Evolutionary conservation across 805 yeast genomes (phyloP).

Genomic region (Komagataella pseudopastoris): DNA sequence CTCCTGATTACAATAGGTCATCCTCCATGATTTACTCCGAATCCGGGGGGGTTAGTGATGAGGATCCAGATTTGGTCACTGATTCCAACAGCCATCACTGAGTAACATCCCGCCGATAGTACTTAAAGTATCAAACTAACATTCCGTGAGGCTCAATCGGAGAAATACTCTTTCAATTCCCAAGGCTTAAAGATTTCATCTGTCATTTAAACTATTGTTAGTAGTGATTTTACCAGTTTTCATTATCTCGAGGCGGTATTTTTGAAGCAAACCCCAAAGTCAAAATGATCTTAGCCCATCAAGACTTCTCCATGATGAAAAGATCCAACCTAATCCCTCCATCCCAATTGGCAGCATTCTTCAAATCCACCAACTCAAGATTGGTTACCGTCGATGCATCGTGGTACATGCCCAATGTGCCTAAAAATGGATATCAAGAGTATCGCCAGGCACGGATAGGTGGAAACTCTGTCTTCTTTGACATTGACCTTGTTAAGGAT

Average conservation of each 20-base stretch:
- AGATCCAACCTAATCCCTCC: slow-evolving; percentile 9
- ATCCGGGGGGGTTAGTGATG: background rate
- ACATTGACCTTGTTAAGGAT: slow-evolving; percentile 60
- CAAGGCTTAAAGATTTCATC: background rate
- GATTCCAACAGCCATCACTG: background rate
- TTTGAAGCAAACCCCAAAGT: too few species aligned
- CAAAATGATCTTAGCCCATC: too few species aligned
- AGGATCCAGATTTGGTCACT: background rate
- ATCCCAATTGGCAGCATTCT: slow-evolving; percentile 7
- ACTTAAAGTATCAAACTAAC: too few species aligned
- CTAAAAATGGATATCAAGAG: slow-evolving; percentile 46
- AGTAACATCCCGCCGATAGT: too few species aligned
- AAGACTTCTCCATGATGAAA: background rate
- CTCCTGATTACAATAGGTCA: background rate
- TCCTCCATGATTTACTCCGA: background rate
- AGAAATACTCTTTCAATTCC: background rate
- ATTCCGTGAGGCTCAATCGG: background rate
- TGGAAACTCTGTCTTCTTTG: slow-evolving; percentile 60
- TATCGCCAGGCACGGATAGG: slow-evolving; percentile 41
- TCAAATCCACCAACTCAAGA: slow-evolving; percentile 3
- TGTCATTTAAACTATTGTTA: too few species aligned
- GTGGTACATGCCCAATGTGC: slow-evolving; percentile 81
- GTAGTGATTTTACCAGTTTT: background rate
- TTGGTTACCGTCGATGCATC: slow-evolving; percentile 68
- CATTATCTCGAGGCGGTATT: background rate